Conservation (phyloP, 2,329 filamentous ascomycete genomes). For the Plenodomus biglobosus region DNA sequence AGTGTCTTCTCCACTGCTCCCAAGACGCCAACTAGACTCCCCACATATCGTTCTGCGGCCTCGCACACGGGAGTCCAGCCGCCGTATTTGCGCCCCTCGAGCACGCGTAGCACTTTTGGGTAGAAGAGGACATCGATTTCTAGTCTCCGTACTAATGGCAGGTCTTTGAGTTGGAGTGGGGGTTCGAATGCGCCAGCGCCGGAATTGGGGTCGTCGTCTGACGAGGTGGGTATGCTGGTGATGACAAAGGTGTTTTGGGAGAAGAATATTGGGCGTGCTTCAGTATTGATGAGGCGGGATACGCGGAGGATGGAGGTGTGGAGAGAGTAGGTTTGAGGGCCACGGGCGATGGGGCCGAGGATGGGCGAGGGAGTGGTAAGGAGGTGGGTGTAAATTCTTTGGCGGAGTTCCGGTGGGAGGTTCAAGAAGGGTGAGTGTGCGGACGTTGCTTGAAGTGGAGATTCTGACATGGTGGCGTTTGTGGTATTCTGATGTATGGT, state of each 20-base stretch:
- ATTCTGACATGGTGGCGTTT: neutral
- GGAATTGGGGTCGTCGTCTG: neutral
- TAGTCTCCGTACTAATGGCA: conserved; percentile 27
- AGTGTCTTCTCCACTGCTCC: conserved; percentile 11
- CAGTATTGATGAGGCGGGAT: conserved; percentile 45
- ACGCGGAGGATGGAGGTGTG: conserved; percentile 42
- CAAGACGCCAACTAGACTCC: conserved; percentile 20
- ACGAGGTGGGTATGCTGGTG: conserved; percentile 14
- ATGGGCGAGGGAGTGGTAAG: conserved; percentile 23
- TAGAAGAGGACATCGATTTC: conserved; percentile 34
- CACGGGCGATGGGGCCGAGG: conserved; percentile 21
- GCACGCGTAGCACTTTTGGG: conserved; percentile 9
- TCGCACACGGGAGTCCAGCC: conserved; percentile 20
- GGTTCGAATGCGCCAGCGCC: conserved; percentile 29
- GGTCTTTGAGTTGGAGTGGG: conserved; percentile 24
- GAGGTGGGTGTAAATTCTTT: conserved; percentile 34
- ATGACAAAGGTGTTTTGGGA: conserved; percentile 45
- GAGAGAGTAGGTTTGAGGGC: conserved; percentile 30
- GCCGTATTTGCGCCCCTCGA: conserved; percentile 3
- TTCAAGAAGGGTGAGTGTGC: conserved; percentile 25
- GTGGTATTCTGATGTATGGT: neutral
- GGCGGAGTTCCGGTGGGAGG: conserved; percentile 35
- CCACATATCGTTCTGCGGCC: conserved; percentile 24
- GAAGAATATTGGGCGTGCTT: conserved; percentile 47
- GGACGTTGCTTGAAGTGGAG: neutral